These are phyloP conservation scores for Heterobasidion irregulare DNA, from an alignment of 1,284 basidiomycete species.

Conservation along the genomic window DNA sequence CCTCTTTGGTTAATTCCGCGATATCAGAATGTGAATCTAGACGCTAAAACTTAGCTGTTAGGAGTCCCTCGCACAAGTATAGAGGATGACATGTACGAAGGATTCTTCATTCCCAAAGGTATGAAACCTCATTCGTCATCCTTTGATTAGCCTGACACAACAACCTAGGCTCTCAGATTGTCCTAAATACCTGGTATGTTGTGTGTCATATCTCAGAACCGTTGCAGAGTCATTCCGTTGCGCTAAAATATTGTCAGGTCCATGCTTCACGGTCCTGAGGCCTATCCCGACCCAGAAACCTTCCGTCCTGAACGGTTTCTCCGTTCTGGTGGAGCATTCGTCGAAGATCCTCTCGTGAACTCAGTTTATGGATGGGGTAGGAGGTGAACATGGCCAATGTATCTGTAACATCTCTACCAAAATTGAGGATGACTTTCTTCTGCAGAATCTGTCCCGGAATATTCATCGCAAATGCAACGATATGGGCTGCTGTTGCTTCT, in stretches of 20 bases:
- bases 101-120: not conserved
- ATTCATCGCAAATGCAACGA: too few species aligned
- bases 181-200: not conserved
- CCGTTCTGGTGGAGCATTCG: too few species aligned
- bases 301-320: not conserved
- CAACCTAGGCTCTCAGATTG: not conserved
- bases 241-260: not conserved
- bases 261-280: not conserved
- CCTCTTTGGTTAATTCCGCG: not conserved
- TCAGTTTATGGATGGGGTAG: too few species aligned
- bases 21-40: too few species aligned
- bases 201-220: too few species aligned
- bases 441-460: too few species aligned
- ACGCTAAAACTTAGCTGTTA: not conserved
- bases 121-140: not conserved
- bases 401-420: too few species aligned
- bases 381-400: too few species aligned
- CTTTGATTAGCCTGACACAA: not conserved
- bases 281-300: not conserved
- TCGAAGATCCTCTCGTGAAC: not conserved
- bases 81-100: not conserved
- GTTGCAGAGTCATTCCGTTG: too few species aligned
- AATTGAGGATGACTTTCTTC: too few species aligned
- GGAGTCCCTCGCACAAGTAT: not conserved
- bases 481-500: too few species aligned